Base-by-base conservation (phyloP, 2,329 filamentous ascomycete genomes). In the Cladosporium sp. region DNA sequence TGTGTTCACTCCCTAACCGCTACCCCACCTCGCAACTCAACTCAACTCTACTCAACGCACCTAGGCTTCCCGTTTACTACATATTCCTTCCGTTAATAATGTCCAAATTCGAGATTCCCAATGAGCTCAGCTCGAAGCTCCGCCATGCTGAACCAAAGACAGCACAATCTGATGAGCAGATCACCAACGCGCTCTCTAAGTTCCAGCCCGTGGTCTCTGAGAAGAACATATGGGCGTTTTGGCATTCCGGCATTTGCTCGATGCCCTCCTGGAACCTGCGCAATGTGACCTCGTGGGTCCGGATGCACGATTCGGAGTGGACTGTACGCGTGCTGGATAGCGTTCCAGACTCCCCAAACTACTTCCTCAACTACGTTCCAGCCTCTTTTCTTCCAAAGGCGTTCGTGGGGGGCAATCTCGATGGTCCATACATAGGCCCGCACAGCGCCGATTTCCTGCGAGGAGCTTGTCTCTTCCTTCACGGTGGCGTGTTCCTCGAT, bases 391-490 rank as follows among this genome's bases (percentile, higher is more conserved):
- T 70, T 65, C 75, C 74, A 0, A 77, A 80, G 15, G 71, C 79
- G 0, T 81, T 83, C 65, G 77, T 81, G 30, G 75, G 80, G 12
- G 71, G 76, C 36, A 79, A 75, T 0, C 84, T 84, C 80, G 75
- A 78, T 14, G 82, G 83, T 0, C 78, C 78, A 0, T 78, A 78
- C 62, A 74, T 76, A 1, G 82, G 79, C 1, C 77, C 76, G 1
- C 83, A 86, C 67, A 78, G 77, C 0, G 80, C 81, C 2, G 84
- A 86, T 62, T 74, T 85, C 0, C 73, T 85, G 5, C 79, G 84
- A 0, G 75, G 82, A 5, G 77, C 79, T n/a, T 72, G 77, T 6
- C 67, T 83, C 15, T 76, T 75, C 59, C 67, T 70, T 18, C 77
- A 80, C 61, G 80, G 80, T 7, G 80, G 80, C 26, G 78, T 76